Conservation (phyloP, 805 yeast species). For the Ogataea allantospora region DNA sequence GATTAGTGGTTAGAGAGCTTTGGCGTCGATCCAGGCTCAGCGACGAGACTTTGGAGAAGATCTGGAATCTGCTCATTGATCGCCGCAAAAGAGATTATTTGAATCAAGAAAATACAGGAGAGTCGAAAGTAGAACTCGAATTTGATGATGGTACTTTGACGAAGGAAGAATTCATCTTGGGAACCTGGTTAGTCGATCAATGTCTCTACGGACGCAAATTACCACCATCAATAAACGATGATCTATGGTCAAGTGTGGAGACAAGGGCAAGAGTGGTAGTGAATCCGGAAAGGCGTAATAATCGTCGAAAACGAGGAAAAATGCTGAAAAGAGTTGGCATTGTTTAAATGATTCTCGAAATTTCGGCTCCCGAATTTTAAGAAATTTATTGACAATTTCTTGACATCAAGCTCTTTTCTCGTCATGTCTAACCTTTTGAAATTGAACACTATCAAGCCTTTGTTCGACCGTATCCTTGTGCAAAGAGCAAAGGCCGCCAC, state of each 20-base stretch:
- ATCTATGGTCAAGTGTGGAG: conserved; percentile 79
- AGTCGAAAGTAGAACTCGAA: conserved; percentile 49
- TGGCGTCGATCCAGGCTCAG: conserved; percentile 82
- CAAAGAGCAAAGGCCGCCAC: conserved; percentile 92
- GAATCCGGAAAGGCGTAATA: conserved; percentile 16
- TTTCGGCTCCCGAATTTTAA: conserved; percentile 3
- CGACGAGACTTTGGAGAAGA: conserved; percentile 52
- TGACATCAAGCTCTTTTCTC: conserved; percentile 1
- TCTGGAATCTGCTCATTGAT: conserved; percentile 72
- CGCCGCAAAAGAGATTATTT: conserved; percentile 46
- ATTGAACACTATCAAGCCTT: conserved; percentile 83
- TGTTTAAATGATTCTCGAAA: conserved; percentile 12
- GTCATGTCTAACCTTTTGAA: conserved; percentile 58
- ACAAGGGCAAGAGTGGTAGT: conserved; percentile 26
- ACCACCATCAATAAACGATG: conserved; percentile 64
- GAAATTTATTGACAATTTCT: neutral
- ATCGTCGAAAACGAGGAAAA: conserved; percentile 19
- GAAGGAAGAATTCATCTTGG: conserved; percentile 84
- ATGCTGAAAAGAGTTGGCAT: conserved; percentile 25
- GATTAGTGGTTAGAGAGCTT: conserved; percentile 67
- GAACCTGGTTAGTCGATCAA: conserved; percentile 97
- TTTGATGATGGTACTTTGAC: conserved; percentile 72
- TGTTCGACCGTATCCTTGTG: conserved; percentile 92
- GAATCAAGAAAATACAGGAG: conserved; percentile 23
- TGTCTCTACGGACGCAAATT: conserved; percentile 90